These are phyloP conservation scores for Cucurbita argyrosperma DNA, from an alignment of 306 rosid species.

Conservation along the genomic window DNA sequence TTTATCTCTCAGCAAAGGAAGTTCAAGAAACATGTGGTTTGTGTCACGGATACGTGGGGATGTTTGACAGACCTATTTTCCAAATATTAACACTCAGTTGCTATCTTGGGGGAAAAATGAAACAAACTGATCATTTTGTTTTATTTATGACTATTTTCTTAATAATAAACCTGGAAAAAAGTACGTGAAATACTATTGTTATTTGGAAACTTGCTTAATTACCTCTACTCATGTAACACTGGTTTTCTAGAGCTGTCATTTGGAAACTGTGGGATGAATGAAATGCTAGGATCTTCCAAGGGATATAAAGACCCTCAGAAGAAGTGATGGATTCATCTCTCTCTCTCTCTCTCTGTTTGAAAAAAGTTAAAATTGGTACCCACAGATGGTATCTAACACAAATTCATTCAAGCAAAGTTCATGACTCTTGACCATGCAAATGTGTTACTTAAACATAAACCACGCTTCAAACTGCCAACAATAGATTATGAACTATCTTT, in stretches of 20 bases:
- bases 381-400: background rate
- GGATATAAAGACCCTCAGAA: background rate
- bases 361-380: background rate
- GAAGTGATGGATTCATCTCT: background rate
- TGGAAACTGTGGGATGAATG: background rate
- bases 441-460: background rate
- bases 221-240: background rate
- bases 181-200: background rate
- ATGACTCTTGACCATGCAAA: background rate
- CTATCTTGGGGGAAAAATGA: background rate
- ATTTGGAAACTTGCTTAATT: background rate
- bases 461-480: background rate
- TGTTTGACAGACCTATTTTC: constrained; percentile 53
- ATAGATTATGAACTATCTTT: background rate
- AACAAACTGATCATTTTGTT: background rate
- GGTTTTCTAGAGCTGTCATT: background rate
- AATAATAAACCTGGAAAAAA: background rate
- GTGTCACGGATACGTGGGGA: constrained; percentile 76
- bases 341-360: background rate
- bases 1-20: constrained; percentile 58
- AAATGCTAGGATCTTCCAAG: background rate
- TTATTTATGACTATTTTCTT: too few species aligned
- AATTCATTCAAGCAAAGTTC: too few species aligned
- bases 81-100: background rate
- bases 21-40: constrained; percentile 83